phyloP scores from a whole-genome alignment of 352 stramenopile genomes.

The Globisporangium ultimum region DNA sequence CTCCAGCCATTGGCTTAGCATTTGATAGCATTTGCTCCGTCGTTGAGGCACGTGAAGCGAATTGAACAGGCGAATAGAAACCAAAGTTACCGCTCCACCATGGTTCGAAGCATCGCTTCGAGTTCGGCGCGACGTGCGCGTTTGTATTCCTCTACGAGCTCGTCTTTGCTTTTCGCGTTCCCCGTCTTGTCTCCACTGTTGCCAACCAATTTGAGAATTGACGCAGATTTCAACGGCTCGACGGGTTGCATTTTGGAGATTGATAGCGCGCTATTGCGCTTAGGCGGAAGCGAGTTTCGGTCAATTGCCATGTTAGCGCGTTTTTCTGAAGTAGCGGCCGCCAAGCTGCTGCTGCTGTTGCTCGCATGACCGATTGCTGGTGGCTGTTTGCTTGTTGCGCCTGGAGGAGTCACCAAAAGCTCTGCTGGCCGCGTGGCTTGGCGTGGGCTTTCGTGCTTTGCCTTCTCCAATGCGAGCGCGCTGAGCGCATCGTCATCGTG shows the following conservation, averaged over 20 bases:
- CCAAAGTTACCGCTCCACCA: conserved; percentile 42
- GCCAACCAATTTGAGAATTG: conserved; percentile 61
- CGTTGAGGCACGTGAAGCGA: too few relatives aligned
- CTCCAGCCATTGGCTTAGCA: too few relatives aligned
- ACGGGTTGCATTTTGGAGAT: conserved; percentile 9
- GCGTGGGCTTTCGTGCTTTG: conserved; percentile 8
- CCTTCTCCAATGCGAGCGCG: conserved; percentile 1
- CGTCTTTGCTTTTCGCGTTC: conserved; percentile 35
- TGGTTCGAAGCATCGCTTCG: conserved; percentile 64
- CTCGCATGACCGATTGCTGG: neutral
- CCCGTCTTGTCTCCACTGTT: conserved; percentile 24
- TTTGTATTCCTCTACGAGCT: conserved; percentile 66
- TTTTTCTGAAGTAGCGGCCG: too few relatives aligned
- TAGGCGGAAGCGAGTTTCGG: neutral
- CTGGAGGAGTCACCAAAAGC: neutral
- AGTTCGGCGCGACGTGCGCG: conserved; percentile 54
- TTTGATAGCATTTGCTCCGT: too few relatives aligned
- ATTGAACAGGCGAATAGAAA: neutral
- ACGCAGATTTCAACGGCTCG: conserved; percentile 23
- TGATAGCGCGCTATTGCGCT: neutral
- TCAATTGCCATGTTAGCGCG: neutral
- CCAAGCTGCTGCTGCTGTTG: too few relatives aligned
- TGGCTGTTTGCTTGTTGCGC: neutral
- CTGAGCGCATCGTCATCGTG: conserved; percentile 9
- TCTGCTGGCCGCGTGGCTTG: conserved; percentile 2